Conservation (phyloP, 2,329 filamentous ascomycete species). For the Neofusicoccum cordaticola region DNA sequence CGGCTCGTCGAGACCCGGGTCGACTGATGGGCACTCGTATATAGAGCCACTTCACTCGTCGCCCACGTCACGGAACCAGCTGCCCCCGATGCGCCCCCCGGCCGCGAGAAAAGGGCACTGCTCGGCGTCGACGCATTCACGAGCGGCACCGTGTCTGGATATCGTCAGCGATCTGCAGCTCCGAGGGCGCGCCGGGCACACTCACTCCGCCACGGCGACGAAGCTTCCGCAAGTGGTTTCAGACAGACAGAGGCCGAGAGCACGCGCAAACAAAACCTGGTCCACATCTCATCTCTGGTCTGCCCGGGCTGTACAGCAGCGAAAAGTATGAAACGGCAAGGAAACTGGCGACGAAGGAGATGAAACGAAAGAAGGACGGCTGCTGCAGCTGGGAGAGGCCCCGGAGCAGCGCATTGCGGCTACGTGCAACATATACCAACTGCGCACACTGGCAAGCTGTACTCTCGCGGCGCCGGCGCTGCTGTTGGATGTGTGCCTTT, state of each 20-base stretch:
- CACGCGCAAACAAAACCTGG: slow-evolving; percentile 29
- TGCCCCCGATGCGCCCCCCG: background rate
- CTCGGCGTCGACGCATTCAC: background rate
- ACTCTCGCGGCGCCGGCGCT: slow-evolving; percentile 18
- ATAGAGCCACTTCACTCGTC: background rate
- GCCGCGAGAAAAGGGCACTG: background rate
- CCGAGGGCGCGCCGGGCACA: background rate
- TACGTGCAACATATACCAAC: slow-evolving; percentile 26
- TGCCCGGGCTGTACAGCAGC: slow-evolving; percentile 17
- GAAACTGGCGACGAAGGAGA: slow-evolving; percentile 23
- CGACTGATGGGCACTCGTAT: background rate
- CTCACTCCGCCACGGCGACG: slow-evolving; percentile 5
- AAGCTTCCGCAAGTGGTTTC: slow-evolving; percentile 8
- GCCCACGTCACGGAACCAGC: background rate
- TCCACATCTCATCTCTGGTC: slow-evolving; percentile 36
- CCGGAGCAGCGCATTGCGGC: slow-evolving; percentile 24
- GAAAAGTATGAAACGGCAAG: slow-evolving; percentile 27
- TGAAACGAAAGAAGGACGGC: slow-evolving; percentile 25
- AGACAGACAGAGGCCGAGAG: slow-evolving; percentile 21
- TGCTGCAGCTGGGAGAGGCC: slow-evolving; percentile 16
- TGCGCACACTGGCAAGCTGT: slow-evolving; percentile 22
- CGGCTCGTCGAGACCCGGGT: slow-evolving; percentile 5
- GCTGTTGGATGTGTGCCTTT: slow-evolving; percentile 23
- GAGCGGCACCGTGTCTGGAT: background rate
- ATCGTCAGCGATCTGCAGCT: slow-evolving; percentile 4